Base-by-base conservation (phyloP, 345 rosid genomes). In the Moringa oleifera region DNA sequence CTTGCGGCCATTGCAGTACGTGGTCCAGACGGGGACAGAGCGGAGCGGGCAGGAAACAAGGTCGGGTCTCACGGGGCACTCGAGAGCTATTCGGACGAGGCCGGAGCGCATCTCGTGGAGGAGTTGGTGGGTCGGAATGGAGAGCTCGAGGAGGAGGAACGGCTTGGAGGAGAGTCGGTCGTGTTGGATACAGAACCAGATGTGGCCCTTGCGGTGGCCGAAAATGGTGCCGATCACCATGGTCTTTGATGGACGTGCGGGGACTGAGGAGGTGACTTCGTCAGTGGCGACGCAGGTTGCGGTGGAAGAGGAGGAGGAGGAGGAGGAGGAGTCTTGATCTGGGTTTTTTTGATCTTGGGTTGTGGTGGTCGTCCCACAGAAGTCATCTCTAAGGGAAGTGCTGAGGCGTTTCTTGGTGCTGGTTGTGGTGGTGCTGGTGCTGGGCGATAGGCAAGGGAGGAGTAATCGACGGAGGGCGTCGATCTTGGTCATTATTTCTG, bases 211-310 rank as follows among this genome's bases (percentile, higher is more conserved):
- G 51, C 91, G 89, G 46, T 69, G 73, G 11, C 95, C 96, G 71
- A 85, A 92, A 20, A 92, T 76, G 20, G 96, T 92, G 4, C 96
- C 96, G 53, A 82, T 83, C 28, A 80, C 95, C 91, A 89, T 85
- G 19, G 96, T 79, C 79, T 78, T 87, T 25, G 95, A 89, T 6
- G 81, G 91, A 37, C 93, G 85, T 0, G 82, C 72, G 0, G 81
- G 65, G 9, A 70, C 72, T 0, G 70, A 9, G 18, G 73, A 11
- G 20, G 52, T n/a, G 0, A 68, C 51, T 46, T 22, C 58, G 16
- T 49, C 23, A 46, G 61, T n/a, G 18, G 47, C 23, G 65, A 67
- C 12, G 17, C 51, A 58, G 25, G 72, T 63, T 19, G 68, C 59
- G 24, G 64, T 21, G 74, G 71, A 58, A 4, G 85, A 70, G 73